Base-by-base conservation (phyloP, 1,284 basidiomycete species). In the Cryptococcus sp. region DNA sequence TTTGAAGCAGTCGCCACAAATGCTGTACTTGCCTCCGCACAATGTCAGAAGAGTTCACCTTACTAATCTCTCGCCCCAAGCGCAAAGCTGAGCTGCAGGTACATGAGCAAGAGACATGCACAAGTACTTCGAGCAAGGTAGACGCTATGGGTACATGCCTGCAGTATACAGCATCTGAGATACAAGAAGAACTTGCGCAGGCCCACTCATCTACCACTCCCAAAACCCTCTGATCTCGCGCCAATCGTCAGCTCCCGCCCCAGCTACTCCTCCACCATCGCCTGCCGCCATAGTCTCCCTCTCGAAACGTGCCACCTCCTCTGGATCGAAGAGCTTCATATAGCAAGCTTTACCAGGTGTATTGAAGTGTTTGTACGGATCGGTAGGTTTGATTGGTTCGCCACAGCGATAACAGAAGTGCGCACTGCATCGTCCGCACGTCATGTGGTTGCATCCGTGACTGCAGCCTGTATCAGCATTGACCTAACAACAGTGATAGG, bases 401-500 rank as follows among this genome's bases (percentile, higher is more conserved):
- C 72, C 73, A 50, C 76, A 78, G 19, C 73, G 65, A 57, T 73
- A 77, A 58, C 75, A 79, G 60, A 78, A 79, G 57, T 78, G 77
- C 2, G 73, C 64, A 8, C 62, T 49, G 46, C 76, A 76, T 15
- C 69, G 54, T 41, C 62, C 66, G 55, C 77, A 78, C 2, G 71
- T 75, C 71, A 79, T 77, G 52, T 79, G 77, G 64, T 79, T 79
- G 57, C 77, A 79, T 15, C 77, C 77, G 43, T 72, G 67, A 55
- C 68, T 65, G 40, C 29, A n/a, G 45, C 23, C 10, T 7, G 43
- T 19, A n/a, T 50, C 25, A 43, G 49, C 22, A n/a, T 4, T 50
- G 43, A 20, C 16, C 20, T 16, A 4, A 1, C 17, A 46, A 41
- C 43, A 34, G 29, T n/a, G 29, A 20, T 15, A 20, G 16, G 23